These are phyloP conservation scores for Cucurbita pepo DNA, from an alignment of 306 rosid genomes.

Conservation along the genomic window DNA sequence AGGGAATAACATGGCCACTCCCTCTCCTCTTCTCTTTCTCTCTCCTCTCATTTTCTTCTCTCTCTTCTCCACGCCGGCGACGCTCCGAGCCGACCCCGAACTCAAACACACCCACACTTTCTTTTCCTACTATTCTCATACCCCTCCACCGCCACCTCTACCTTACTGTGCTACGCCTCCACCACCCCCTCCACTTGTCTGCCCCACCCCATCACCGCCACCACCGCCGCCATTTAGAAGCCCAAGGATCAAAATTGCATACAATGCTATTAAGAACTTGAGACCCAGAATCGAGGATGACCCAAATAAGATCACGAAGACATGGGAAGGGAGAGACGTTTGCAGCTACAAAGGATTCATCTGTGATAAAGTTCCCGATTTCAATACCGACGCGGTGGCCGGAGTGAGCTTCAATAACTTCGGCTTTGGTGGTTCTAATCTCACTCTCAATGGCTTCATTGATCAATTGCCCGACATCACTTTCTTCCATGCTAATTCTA, in stretches of 20 bases:
- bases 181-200: neutral
- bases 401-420: constrained; percentile 43
- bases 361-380: constrained; percentile 11
- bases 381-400: constrained; percentile 9
- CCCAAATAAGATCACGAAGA: neutral
- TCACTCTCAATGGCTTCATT: constrained; percentile 13
- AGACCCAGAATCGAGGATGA: neutral
- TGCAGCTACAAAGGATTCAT: constrained; percentile 16
- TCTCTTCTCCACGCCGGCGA: neutral
- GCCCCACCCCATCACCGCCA: neutral
- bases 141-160: constrained; percentile 9
- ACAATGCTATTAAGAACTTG: constrained; percentile 8
- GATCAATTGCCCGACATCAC: constrained; percentile 19
- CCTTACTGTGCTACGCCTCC: constrained; percentile 14
- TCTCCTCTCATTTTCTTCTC: neutral
- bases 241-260: constrained; percentile 12
- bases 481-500: constrained; percentile 70
- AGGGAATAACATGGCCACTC: neutral
- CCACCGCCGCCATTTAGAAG: neutral
- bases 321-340: neutral
- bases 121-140: neutral
- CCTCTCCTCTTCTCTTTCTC: neutral
- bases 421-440: neutral
- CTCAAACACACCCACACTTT: neutral
- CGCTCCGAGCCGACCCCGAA: neutral